Evolutionary conservation across 331 rosid species (phyloP), one percentile per base, ranked within the genome.

Genomic region (Erythrophleum ivorense): DNA sequence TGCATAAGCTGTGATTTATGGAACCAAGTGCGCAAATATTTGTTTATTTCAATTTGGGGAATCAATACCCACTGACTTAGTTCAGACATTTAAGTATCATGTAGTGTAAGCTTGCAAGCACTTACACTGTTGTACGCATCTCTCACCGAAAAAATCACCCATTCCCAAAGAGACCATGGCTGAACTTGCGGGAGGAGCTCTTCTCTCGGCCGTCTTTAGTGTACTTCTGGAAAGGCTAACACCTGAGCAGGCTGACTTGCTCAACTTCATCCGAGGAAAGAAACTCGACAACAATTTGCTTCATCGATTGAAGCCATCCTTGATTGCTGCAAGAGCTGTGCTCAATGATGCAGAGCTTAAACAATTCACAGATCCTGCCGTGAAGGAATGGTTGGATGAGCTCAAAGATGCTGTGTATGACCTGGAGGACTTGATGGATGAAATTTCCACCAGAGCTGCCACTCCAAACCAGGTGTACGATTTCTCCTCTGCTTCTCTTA

Each of bases 331-430:
- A 0, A 0, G 0, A 3, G 11, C 0, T 0, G 24, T 78, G n/a
- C n/a, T 77, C 2, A 5, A 18, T 3, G 82, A 71, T 8, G 82
- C 80, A 0, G 73, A 78, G 40, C 80, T 63, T 5, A 55, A 65
- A 14, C 72, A 63, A 10, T 15, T 83, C 13, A 78, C 11, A 0
- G 0, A 36, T 1, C 2, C n/a, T 2, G 8, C 0, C 0, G 80
- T 83, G 5, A 34, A 6, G 55, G 11, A 0, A 0, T 83, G 86
- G 83, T 40, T 72, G 1, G 64, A 3, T 21, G 21, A 78, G 24
- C 69, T 83, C 0, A 57, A 57, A 9, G 65, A 59, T 24, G 65
- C 36, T 21, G 65, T 24, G 24, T 59, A 59, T 29, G 6, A 24
- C 3, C 12, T 24, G 1, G 36, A 59, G 4, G 38, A 59, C 38